Evolutionary conservation across 2,329 filamentous ascomycete species (phyloP).

Genomic region (Teratosphaeria epicoccoides): DNA sequence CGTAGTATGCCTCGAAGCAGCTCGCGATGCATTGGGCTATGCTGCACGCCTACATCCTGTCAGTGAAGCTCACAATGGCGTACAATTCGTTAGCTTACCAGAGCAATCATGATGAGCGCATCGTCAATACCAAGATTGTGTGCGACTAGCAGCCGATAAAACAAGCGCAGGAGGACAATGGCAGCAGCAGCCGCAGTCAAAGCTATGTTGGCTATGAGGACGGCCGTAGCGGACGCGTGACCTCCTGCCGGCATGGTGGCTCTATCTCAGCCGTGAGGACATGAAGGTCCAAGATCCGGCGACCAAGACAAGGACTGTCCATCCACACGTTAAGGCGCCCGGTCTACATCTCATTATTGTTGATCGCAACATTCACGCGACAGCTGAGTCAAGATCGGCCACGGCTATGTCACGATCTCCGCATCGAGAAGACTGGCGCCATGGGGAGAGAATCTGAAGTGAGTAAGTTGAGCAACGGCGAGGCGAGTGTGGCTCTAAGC

Average conservation of each 20-base stretch:
- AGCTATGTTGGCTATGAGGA: slow-evolving; percentile 9
- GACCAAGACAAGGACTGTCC: no score
- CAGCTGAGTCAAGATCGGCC: no score
- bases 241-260: slow-evolving; percentile 9
- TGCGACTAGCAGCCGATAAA: slow-evolving; percentile 10
- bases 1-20: background rate
- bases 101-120: slow-evolving; percentile 6
- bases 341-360: no score
- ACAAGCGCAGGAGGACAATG: slow-evolving; percentile 12
- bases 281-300: no score
- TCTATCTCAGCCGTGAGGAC: no score
- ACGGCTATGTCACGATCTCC: no score
- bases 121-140: slow-evolving; percentile 16
- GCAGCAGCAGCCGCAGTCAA: slow-evolving; percentile 12
- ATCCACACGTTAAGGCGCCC: no score
- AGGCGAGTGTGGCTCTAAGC: no score
- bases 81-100: background rate
- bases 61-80: slow-evolving; percentile 1
- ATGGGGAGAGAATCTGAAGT: no score
- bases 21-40: background rate
- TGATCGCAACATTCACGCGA: no score
- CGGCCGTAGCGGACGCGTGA: slow-evolving; percentile 11
- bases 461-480: no score
- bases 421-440: no score
- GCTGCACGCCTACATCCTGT: background rate